Conservation (phyloP, 352 stramenopile species). For the Phytophthora pluvialis region DNA sequence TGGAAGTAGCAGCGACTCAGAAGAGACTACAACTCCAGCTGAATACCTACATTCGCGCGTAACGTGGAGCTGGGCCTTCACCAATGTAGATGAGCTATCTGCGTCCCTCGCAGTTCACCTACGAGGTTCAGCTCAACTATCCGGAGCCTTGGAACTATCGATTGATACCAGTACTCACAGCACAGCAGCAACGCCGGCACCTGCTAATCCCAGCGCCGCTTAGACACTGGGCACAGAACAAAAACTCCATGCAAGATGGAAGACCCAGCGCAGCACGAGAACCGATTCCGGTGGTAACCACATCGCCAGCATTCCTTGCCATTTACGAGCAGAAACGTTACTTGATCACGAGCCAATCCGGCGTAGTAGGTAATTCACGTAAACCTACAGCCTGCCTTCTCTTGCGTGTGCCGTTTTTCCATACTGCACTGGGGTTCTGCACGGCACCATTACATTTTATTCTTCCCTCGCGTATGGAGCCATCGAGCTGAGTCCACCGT, state of each 20-base stretch:
- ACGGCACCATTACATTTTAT: conserved; percentile 4
- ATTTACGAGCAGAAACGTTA: conserved; percentile 4
- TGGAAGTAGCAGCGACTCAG: conserved; percentile 2
- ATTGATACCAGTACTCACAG: conserved; percentile 3
- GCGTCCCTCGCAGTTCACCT: conserved; percentile 12
- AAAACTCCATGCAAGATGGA: conserved; percentile 7
- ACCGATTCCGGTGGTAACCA: neutral
- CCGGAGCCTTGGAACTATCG: conserved; percentile 2
- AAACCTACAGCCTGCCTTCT: neutral
- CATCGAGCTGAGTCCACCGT: conserved; percentile 76
- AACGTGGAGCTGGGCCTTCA: conserved; percentile 8
- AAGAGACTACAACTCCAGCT: neutral
- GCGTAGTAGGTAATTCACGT: neutral
- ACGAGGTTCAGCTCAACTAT: conserved; percentile 8
- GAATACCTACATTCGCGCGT: conserved; percentile 2
- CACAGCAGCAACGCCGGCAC: conserved; percentile 1
- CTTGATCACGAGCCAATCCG: neutral
- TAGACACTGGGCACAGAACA: neutral
- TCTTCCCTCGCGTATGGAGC: conserved; percentile 43
- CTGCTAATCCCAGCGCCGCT: neutral
- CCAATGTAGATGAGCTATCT: conserved; percentile 8
- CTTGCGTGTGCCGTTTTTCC: neutral
- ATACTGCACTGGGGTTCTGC: neutral
- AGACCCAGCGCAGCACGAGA: conserved; percentile 7
- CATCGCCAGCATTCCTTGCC: neutral